Evolutionary conservation across 768 basidiomycete species (phyloP), one percentile per base, ranked within the genome.

Genomic region (Hygrocybe punicea): DNA sequence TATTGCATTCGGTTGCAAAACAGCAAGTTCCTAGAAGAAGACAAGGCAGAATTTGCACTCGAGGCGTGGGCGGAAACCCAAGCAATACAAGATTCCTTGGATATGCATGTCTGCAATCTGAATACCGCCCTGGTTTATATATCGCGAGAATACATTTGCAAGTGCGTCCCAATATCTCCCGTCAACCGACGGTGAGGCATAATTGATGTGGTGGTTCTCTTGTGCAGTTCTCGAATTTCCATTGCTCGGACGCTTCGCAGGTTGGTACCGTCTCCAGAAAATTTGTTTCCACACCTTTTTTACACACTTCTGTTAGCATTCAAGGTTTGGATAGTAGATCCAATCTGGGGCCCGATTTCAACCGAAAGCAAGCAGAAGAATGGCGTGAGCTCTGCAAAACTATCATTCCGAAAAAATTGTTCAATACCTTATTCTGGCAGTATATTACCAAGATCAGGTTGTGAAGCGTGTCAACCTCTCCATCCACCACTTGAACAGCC

Each of bases 101-200:
- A 86, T 47, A 72, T 79, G 33, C 90, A 92, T 67, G 74, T 70
- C 19, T 92, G 90, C 72, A 86, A 87, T 67, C 71, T 85, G 23
- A 87, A 91, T 63, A 83, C 83, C 40, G 74, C 80, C 2, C 73
- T 91, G 45, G 74, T 87, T 13, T 88, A 87, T 69, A 80, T 82
- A 65, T 81, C 79, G 54, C 77, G 84, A 59, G 88, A 90, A 66
- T 87, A 84, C 66, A 74, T 90, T 21, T 85, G 86, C 70, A 89
- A 87, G 89, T 90, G 63, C 57, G 86, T 78, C 25, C 19, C 3
- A 54, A 51, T 58, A 19, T 50, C 25, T 40, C 33, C 51, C 6
- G n/a, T n/a, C n/a, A n/a, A n/a, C n/a, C 21, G 45, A 23, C 17
- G n/a, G 16, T 6, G n/a, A 45, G n/a, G n/a, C n/a, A 17, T 6